These are phyloP conservation scores for Candida ponderosae DNA, from an alignment of 805 yeast genomes.

Conservation along the genomic window DNA sequence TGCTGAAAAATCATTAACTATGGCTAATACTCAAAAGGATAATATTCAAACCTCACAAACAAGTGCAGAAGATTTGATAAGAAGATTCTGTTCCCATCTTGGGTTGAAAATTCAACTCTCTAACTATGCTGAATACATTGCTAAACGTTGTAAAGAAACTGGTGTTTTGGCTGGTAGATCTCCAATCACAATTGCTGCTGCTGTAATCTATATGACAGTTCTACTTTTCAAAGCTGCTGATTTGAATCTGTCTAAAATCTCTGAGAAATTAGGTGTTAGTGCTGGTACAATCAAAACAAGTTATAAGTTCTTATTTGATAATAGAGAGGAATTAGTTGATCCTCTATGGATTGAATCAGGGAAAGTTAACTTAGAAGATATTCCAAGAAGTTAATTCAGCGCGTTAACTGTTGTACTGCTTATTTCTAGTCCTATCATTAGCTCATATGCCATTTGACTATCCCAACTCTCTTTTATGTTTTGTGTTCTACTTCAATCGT, in stretches of 20 bases:
- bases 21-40: constrained; percentile 21
- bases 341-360: constrained; percentile 70
- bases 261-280: constrained; percentile 91
- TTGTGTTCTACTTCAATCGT: too few species aligned
- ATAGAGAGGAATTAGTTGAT: constrained; percentile 64
- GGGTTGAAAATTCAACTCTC: constrained; percentile 81
- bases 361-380: constrained; percentile 42
- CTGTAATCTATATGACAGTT: constrained; percentile 91
- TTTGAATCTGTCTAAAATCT: constrained; percentile 69
- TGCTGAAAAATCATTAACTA: constrained; percentile 29
- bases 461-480: too few species aligned
- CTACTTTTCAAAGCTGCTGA: constrained; percentile 75
- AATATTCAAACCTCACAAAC: constrained; percentile 70
- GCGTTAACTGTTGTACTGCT: too few species aligned
- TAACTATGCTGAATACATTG: constrained; percentile 89
- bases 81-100: constrained; percentile 92
- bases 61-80: constrained; percentile 87
- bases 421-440: too few species aligned
- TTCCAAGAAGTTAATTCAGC: constrained; percentile 14
- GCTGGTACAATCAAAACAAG: constrained; percentile 96
- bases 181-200: constrained; percentile 96
- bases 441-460: too few species aligned
- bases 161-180: constrained; percentile 95
- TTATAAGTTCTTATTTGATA: constrained; percentile 74
- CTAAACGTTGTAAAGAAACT: constrained; percentile 79